Evolutionary conservation across 805 yeast species (phyloP), one percentile per base, ranked within the genome.

Genomic region (Candida awuae): DNA sequence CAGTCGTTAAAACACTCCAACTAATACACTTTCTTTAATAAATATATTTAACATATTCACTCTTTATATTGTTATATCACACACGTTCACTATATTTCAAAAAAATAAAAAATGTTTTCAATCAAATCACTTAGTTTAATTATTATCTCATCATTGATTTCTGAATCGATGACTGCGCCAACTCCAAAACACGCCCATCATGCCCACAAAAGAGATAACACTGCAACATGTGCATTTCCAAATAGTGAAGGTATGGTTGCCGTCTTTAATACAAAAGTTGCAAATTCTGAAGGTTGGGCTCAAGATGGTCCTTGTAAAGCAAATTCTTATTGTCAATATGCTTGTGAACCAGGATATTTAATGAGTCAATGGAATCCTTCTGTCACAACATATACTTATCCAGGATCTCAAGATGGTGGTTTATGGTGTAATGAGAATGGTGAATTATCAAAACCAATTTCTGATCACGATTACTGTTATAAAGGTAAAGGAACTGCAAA

Each of bases 251-350:
- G 86, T 8, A 67, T 87, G 51, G 90, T 86, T 14, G 65, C 78
- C 3, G 80, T 85, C 36, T 35, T 25, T 25, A 46, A 46, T 19
- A 77, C 85, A 37, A 64, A 69, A 7, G 56, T 57, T 26, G 71
- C 76, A 21, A 49, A 58, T 14, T 82, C 81, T 51, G 87, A 70
- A 35, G 95, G 95, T 18, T 87, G 95, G 95, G 95, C 95, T 35
- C 76, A 75, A 36, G 92, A 83, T 58, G 81, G 78, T 52, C 52
- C 67, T 27, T 86, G 96, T 61, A 58, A 77, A 4, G 67, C 80
- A 19, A 94, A 92, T n/a, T 62, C 68, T 22, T 87, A 78, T 73
- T 86, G 95, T 61, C 95, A 94, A 22, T 87, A 81, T 59, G 95
- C 95, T 14, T 86, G 96, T 57, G 77, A 86, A 14, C 83, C 95